Evolutionary conservation across 2,329 filamentous ascomycete genomes (phyloP), one percentile per base, ranked within the genome.

Genomic region (Claviceps purpurea): DNA sequence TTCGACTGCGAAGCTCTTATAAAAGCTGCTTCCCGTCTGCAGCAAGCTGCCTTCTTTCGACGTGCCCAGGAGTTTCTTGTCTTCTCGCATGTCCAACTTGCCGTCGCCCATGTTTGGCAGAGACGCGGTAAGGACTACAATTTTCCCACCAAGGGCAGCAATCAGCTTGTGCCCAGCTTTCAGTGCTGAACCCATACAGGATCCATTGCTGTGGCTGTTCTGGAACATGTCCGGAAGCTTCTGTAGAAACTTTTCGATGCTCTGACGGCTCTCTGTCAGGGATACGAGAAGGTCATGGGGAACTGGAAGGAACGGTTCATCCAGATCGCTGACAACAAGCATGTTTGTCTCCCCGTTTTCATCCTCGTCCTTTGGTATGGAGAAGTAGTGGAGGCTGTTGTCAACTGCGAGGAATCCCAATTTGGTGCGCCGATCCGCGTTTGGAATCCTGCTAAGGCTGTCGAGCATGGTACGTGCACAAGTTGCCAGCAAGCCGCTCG

Each of bases 1-100:
- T 66, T 98, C 93, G 3, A 98, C 93, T 0, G 93, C 93, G 63
- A 98, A 98, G 62, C 88, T 95, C 76, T 98, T 98, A 78, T 97
- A 98, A 70, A 97, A 98, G 64, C 87, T 89, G 72, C 89, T 96
- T 42, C 82, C 87, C 0, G 93, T 96, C 67, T 97, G 91, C 50
- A 98, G 73, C 37, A 98, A 77, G 56, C 78, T 75, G 58, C 81
- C 89, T 67, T 98, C 93, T 68, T 96, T 96, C 58, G 85, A 89
- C 1, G 93, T 98, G 39, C 93, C 93, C 24, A 98, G 75, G 16
- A 95, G 71, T 70, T 95, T 96, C 76, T 96, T 96, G 69, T 98
- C 90, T 69, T 97, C 91, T 62, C 93, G 80, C 81, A 94, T 87
- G 40, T 94, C 89, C 52, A 95, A 80, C 71, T 90, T 90, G 53